Conservation (phyloP, 345 rosid species). For the Boechera divaricarpa region DNA sequence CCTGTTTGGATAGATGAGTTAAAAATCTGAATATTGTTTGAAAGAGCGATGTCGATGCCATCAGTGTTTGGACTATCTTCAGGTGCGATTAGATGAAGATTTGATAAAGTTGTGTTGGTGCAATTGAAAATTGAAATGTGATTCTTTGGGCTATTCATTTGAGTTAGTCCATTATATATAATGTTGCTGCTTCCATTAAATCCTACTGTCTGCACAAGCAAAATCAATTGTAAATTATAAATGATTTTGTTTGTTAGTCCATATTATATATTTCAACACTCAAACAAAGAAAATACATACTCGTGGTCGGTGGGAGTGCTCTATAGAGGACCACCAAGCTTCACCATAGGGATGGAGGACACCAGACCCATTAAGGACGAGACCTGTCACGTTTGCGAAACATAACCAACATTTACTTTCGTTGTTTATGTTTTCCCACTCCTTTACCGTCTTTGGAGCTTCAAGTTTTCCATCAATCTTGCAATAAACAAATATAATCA, state of each 20-base stretch:
- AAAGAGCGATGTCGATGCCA: conserved; percentile 47
- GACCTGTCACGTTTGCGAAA: conserved; percentile 21
- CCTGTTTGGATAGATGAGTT: conserved; percentile 50
- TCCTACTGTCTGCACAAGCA: background rate
- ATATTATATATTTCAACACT: background rate
- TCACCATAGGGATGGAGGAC: conserved; percentile 15
- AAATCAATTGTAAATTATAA: background rate
- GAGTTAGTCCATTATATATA: conserved; percentile 36
- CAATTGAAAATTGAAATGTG: conserved; percentile 40
- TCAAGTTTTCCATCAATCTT: conserved; percentile 29
- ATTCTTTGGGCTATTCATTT: conserved; percentile 37
- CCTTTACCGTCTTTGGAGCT: background rate
- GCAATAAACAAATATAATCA: background rate
- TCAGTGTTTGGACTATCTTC: conserved; percentile 54
- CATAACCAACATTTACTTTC: background rate
- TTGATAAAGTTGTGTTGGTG: conserved; percentile 36
- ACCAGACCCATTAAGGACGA: conserved; percentile 22
- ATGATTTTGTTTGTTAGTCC: background rate
- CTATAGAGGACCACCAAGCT: conserved; percentile 22
- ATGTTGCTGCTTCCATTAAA: conserved; percentile 34
- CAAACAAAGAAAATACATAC: background rate
- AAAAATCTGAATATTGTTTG: conserved; percentile 35
- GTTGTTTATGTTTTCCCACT: background rate
- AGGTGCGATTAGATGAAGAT: conserved; percentile 49
- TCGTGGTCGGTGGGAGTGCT: background rate